phyloP scores from a whole-genome alignment of 768 basidiomycete genomes.

The Boletus sp. region DNA sequence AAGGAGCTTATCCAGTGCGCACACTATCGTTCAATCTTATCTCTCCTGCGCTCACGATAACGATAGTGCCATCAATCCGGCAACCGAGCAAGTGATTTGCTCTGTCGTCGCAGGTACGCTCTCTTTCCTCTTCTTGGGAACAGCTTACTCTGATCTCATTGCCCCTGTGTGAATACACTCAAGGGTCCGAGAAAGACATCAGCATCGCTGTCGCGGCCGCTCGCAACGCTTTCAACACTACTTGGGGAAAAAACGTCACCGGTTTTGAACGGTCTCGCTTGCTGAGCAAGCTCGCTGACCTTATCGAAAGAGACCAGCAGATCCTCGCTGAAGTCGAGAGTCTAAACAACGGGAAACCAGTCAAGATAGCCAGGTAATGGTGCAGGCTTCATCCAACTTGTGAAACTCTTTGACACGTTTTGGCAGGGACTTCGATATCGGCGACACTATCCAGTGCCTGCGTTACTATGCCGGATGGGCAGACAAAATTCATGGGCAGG shows the following conservation, averaged over 20 bases:
- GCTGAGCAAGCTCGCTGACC: conserved; percentile 81
- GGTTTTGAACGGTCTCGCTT: conserved; percentile 77
- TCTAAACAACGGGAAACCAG: conserved; percentile 91
- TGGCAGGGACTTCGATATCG: conserved; percentile 73
- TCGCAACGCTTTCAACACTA: conserved; percentile 74
- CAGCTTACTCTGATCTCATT: background rate
- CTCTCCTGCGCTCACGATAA: conserved; percentile 13
- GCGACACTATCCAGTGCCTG: conserved; percentile 71
- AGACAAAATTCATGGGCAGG: conserved; percentile 90
- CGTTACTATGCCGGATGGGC: conserved; percentile 96
- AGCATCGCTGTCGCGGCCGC: conserved; percentile 83
- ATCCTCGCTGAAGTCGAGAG: conserved; percentile 81
- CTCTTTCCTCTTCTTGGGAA: background rate
- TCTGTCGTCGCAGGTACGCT: conserved; percentile 58
- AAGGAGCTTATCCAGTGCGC: conserved; percentile 61
- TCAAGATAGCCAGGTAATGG: conserved; percentile 50
- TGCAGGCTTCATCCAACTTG: conserved; percentile 33
- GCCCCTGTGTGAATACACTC: conserved; percentile 1
- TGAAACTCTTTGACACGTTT: conserved; percentile 1
- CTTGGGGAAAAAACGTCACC: conserved; percentile 89
- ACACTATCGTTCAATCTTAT: conserved; percentile 1
- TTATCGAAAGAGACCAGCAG: conserved; percentile 83
- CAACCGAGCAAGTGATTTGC: conserved; percentile 72
- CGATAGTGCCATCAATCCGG: conserved; percentile 70
- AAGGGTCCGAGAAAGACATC: conserved; percentile 72